These are phyloP conservation scores for Uronychia binucleata DNA, from an alignment of 73 alveolate species.

Conservation along the genomic window DNA sequence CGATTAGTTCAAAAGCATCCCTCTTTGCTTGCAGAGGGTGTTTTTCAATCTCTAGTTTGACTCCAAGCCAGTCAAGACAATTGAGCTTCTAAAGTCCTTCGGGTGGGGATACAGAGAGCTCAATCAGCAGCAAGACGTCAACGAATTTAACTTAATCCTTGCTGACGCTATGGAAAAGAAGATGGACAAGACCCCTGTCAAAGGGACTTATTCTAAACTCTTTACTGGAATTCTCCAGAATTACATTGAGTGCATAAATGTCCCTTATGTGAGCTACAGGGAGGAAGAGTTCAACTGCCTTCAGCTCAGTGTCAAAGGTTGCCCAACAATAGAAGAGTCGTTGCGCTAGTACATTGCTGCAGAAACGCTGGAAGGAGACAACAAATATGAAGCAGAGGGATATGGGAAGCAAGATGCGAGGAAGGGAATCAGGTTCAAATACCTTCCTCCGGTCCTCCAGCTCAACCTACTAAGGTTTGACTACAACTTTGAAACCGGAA, in stretches of 20 bases:
- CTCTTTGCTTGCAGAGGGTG: background rate
- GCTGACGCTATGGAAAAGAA: conserved; percentile 15
- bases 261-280: background rate
- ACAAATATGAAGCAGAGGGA: conserved; percentile 10
- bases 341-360: background rate
- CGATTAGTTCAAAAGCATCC: conserved; percentile 62
- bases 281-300: conserved; percentile 12
- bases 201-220: background rate
- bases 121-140: conserved; percentile 4
- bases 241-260: conserved; percentile 9
- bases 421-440: background rate
- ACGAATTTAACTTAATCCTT: conserved; percentile 1
- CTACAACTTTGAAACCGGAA: background rate
- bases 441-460: conserved; percentile 9
- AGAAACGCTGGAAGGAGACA: conserved; percentile 12
- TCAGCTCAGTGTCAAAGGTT: background rate
- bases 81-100: background rate
- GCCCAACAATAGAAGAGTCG: background rate
- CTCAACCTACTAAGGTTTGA: background rate
- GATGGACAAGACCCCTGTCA: background rate
- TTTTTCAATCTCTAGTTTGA: background rate
- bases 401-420: conserved; percentile 24
- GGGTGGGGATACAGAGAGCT: background rate
- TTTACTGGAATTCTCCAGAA: background rate
- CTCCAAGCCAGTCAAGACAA: background rate